Percentiles rank a stretch among this genome's conserved stretches.
Conservation (phyloP, 768 basidiomycete species). For the Hericium rajendrae region DNA sequence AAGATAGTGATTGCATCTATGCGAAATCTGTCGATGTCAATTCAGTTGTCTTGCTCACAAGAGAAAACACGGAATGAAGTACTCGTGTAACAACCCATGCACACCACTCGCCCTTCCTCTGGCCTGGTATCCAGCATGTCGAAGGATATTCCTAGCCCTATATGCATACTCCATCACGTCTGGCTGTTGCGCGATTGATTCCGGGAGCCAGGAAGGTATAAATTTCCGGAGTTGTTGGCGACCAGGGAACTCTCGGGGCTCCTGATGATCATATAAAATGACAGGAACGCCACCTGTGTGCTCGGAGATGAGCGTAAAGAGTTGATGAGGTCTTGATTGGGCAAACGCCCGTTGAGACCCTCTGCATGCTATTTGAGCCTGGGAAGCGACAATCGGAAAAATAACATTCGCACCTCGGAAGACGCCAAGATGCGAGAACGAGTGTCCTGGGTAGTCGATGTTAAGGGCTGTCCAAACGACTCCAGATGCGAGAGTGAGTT, state of each 20-base stretch:
- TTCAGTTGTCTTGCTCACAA: background rate
- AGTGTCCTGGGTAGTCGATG: slow-evolving; percentile 94
- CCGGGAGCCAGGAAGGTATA: slow-evolving; percentile 39
- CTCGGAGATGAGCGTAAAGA: slow-evolving; percentile 62
- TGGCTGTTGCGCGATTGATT: slow-evolving; percentile 28
- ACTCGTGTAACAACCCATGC: slow-evolving; percentile 88
- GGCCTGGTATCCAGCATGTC: slow-evolving; percentile 67
- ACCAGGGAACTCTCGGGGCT: slow-evolving; percentile 32
- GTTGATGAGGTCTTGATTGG: slow-evolving; percentile 93
- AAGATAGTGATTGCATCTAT: slow-evolving; percentile 93
- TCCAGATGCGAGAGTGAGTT: slow-evolving; percentile 60
- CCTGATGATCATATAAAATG: slow-evolving; percentile 69
- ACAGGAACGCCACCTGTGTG: slow-evolving; percentile 72
- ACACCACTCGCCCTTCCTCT: slow-evolving; percentile 77
- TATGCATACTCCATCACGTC: slow-evolving; percentile 43
- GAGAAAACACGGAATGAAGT: slow-evolving; percentile 14
- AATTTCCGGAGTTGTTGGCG: slow-evolving; percentile 19
- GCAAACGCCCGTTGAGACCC: slow-evolving; percentile 88
- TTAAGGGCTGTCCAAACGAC: slow-evolving; percentile 94
- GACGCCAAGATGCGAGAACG: slow-evolving; percentile 91
- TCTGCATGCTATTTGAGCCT: slow-evolving; percentile 37
- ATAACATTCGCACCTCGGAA: slow-evolving; percentile 63
- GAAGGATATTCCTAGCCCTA: slow-evolving; percentile 56
- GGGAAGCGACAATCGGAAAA: background rate
- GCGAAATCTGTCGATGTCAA: slow-evolving; percentile 55